phyloP scores from a whole-genome alignment of 345 rosid genomes.

The Lagerstroemia speciosa region DNA sequence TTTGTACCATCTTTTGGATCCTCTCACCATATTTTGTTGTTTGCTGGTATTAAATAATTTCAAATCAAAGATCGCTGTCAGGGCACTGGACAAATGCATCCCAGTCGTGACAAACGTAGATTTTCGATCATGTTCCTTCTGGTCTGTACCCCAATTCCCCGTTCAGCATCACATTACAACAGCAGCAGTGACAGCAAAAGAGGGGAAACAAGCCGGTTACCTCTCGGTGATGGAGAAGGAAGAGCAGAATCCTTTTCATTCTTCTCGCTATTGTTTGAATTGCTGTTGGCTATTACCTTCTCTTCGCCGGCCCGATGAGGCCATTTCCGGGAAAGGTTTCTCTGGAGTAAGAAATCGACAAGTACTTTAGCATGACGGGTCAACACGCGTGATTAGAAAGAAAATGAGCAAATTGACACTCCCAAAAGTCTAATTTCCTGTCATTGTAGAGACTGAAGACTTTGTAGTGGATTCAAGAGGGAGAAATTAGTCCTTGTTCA shows the following conservation, averaged over 20 bases:
- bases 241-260: slow-evolving; percentile 29
- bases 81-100: neutral
- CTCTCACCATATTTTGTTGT: neutral
- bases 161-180: neutral
- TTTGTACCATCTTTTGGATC: neutral
- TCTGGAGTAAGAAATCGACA: slow-evolving; percentile 25
- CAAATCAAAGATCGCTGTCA: neutral
- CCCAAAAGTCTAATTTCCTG: neutral
- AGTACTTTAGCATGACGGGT: neutral
- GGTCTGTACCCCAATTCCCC: neutral
- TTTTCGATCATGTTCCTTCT: neutral
- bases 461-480: neutral
- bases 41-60: neutral
- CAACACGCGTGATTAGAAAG: neutral
- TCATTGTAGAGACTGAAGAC: neutral
- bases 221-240: slow-evolving; percentile 56
- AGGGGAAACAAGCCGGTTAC: slow-evolving; percentile 21
- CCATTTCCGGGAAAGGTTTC: slow-evolving; percentile 70
- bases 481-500: too few species aligned
- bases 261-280: slow-evolving; percentile 19
- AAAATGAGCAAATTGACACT: neutral
- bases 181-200: neutral
- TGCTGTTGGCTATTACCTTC: slow-evolving; percentile 37
- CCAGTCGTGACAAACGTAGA: neutral
- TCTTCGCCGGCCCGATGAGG: slow-evolving; percentile 29